Evolutionary conservation across 139 green algal species (phyloP).

Genomic region (Zygnema circumcarinatum): DNA sequence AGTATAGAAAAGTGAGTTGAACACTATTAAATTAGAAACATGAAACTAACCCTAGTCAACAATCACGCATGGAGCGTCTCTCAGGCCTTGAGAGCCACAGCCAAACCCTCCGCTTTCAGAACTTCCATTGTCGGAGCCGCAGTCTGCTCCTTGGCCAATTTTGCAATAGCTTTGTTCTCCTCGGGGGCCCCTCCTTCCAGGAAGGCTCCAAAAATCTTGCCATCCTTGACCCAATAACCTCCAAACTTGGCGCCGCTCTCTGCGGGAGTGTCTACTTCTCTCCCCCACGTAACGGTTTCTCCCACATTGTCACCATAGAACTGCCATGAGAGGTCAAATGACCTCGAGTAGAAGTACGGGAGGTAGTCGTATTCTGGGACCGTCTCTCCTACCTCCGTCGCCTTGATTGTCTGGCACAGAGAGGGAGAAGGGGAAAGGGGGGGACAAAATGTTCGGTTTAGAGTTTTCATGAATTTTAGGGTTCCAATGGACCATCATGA

Average conservation of each 20-base stretch:
- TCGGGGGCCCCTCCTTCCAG: constrained; percentile 78
- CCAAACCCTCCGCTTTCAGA: constrained; percentile 26
- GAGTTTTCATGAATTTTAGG: too few relatives aligned
- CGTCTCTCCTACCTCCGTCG: constrained; percentile 48
- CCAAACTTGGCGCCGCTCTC: constrained; percentile 77
- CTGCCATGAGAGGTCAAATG: constrained; percentile 85
- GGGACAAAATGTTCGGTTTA: too few relatives aligned
- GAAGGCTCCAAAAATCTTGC: constrained; percentile 84
- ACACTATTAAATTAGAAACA: too few relatives aligned
- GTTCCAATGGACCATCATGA: too few relatives aligned
- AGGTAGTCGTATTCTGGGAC: constrained; percentile 83
- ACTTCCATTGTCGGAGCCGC: constrained; percentile 2
- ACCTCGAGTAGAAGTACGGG: constrained; percentile 89
- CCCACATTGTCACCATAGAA: constrained; percentile 66
- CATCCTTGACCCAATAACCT: constrained; percentile 80
- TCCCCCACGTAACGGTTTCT: constrained; percentile 69
- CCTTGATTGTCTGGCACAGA: constrained; percentile 56
- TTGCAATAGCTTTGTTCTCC: constrained; percentile 77
- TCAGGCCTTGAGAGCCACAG: constrained; percentile 29
- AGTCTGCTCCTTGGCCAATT: constrained; percentile 62
- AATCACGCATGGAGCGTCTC: too few relatives aligned
- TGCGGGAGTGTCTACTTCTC: background rate
- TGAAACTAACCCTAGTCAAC: too few relatives aligned
- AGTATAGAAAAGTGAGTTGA: too few relatives aligned
- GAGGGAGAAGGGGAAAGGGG: background rate